Evolutionary conservation across 2,329 filamentous ascomycete genomes (phyloP), one percentile per base, ranked within the genome.

Genomic region (Alternaria hordeiaustralica): DNA sequence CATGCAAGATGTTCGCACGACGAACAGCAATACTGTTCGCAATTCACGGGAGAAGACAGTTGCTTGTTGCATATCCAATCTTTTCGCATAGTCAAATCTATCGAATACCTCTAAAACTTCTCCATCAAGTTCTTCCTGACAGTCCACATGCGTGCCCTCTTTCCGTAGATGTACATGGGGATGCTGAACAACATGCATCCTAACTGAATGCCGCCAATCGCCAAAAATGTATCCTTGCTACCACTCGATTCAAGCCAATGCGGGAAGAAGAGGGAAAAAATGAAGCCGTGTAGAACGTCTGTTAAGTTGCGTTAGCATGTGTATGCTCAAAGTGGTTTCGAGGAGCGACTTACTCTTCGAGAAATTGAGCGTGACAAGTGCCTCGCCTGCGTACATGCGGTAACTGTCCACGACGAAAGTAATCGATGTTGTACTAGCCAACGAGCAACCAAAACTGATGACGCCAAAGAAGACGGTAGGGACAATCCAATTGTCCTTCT

Each of bases 331-430:
- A 2, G 2, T n/a, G 21, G 10, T 23, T 1, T 13, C 15, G 3
- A 7, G 15, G 26, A 46, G 4, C 51, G 46, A 82, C 82, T 72
- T 78, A 87, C 86, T 98, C 85, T 98, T 98, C 81, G 89, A 90
- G 75, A 97, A 96, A 75, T 97, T 98, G 70, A 98, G 84, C 20
- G 95, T 97, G 13, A 98, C 96, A 33, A 98, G 85, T 3, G 95
- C 94, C 80, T 98, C 95, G 20, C 94, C 94, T 0, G 95, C 95
- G 79, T 97, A 97, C 74, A 96, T 91, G 11, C 94, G 87, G 80
- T 98, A 97, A 68, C 90, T 94, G 81, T 98, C 95, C 8, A 98
- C 93, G 58, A 92, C 94, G 73, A 97, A 98, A 0, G 95, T 97
- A 74, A 98, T 97, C 20, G 93, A 87, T 0, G 94, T 98, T 0